Conservation (phyloP, 2,329 filamentous ascomycete genomes). For the Cladosporium sp. region DNA sequence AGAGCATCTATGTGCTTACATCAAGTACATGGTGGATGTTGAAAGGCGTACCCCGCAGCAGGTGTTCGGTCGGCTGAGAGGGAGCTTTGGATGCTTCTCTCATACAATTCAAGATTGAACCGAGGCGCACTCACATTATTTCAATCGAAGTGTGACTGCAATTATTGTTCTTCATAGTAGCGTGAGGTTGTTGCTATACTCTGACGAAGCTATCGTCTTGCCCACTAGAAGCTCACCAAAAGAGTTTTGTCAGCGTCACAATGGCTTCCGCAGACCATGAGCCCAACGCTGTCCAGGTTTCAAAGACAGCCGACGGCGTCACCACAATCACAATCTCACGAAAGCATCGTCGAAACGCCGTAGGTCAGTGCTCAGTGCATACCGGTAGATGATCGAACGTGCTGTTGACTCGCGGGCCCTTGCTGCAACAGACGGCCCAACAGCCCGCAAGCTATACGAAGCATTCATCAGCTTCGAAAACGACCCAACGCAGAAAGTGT, state of each 20-base stretch:
- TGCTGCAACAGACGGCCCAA: constrained; percentile 42
- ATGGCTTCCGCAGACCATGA: constrained; percentile 19
- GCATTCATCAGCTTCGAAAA: constrained; percentile 55
- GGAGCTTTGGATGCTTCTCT: not conserved
- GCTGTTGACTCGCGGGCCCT: not conserved
- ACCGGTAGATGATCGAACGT: not conserved
- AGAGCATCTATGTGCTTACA: not conserved
- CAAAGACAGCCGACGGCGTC: constrained; percentile 44
- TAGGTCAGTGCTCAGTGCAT: constrained; percentile 30
- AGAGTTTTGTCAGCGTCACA: not conserved
- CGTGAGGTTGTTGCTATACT: not conserved
- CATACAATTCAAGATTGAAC: not conserved
- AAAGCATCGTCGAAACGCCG: constrained; percentile 54
- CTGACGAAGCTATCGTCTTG: not conserved
- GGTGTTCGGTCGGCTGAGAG: not conserved
- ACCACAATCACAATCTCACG: constrained; percentile 60
- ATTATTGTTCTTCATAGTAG: not conserved
- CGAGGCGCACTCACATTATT: not conserved
- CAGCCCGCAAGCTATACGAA: constrained; percentile 51
- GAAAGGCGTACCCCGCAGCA: not conserved
- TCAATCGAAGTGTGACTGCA: not conserved
- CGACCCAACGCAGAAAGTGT: constrained; percentile 55
- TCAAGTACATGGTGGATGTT: not conserved
- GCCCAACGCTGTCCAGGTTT: constrained; percentile 29
- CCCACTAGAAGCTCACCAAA: not conserved